Evolutionary conservation across 768 basidiomycete genomes (phyloP).

Genomic region (Pleurotus djamor): DNA sequence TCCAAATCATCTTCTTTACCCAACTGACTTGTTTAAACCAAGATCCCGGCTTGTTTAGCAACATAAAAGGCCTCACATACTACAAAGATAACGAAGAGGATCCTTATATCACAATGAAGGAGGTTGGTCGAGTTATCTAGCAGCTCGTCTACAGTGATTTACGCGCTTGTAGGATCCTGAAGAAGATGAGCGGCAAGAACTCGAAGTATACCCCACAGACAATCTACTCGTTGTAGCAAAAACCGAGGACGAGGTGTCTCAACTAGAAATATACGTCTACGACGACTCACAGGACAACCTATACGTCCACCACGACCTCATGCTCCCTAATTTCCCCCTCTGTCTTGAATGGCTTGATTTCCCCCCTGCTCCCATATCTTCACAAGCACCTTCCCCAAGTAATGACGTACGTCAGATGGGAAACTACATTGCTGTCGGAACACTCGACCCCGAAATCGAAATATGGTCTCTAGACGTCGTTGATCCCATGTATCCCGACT

Average conservation of each 20-base stretch:
- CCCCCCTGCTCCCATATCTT: slow-evolving; percentile 54
- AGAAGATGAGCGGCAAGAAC: slow-evolving; percentile 84
- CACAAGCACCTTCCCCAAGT: slow-evolving; percentile 17
- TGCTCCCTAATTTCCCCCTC: slow-evolving; percentile 96
- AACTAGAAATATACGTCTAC: slow-evolving; percentile 94
- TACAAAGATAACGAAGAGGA: slow-evolving; percentile 92
- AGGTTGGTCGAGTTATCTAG: slow-evolving; percentile 46
- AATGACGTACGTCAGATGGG: slow-evolving; percentile 45
- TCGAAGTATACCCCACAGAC: slow-evolving; percentile 87
- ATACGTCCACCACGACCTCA: slow-evolving; percentile 96
- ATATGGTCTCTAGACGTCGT: slow-evolving; percentile 96
- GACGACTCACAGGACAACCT: slow-evolving; percentile 90
- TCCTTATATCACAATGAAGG: slow-evolving; percentile 95
- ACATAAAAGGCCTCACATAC: slow-evolving; percentile 92
- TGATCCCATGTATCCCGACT: slow-evolving; percentile 91
- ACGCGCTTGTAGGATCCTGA: slow-evolving; percentile 53
- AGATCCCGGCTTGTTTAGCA: slow-evolving; percentile 79
- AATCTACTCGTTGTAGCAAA: slow-evolving; percentile 91
- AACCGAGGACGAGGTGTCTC: slow-evolving; percentile 96
- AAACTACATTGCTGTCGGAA: slow-evolving; percentile 95
- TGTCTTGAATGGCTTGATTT: slow-evolving; percentile 99
- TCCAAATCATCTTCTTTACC: slow-evolving; percentile 3
- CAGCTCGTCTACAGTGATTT: slow-evolving; percentile 9
- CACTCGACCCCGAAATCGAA: slow-evolving; percentile 96
- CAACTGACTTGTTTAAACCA: slow-evolving; percentile 10